These are phyloP conservation scores for Lepidium africanum DNA, from an alignment of 345 rosid genomes.

Conservation along the genomic window DNA sequence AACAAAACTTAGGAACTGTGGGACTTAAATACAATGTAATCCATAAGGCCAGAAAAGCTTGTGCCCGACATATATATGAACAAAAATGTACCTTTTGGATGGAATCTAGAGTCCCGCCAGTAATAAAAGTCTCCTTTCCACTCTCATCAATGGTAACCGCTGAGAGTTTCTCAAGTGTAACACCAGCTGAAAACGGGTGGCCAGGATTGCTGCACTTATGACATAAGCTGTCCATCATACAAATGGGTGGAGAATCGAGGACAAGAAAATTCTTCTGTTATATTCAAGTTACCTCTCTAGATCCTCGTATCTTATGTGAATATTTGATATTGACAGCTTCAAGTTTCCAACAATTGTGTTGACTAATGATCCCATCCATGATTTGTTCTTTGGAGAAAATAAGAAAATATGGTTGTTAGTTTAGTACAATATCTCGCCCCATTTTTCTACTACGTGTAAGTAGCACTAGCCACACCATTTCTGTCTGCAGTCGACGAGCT, in stretches of 20 bases:
- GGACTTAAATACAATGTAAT: background rate
- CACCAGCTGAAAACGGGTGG: slow-evolving; percentile 84
- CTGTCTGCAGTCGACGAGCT: slow-evolving; percentile 53
- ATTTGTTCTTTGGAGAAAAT: slow-evolving; percentile 62
- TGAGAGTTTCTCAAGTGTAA: slow-evolving; percentile 84
- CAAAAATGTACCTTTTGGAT: slow-evolving; percentile 66
- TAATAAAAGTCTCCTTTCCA: slow-evolving; percentile 86
- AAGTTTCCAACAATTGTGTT: slow-evolving; percentile 91
- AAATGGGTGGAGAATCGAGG: slow-evolving; percentile 1
- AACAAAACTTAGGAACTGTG: background rate
- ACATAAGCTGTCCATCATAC: slow-evolving; percentile 1
- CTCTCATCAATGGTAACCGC: slow-evolving; percentile 86
- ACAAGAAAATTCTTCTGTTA: background rate
- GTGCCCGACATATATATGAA: background rate
- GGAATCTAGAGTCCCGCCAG: slow-evolving; percentile 65
- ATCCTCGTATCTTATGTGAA: slow-evolving; percentile 97
- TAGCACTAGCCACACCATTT: slow-evolving; percentile 57
- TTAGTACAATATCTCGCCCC: slow-evolving; percentile 6
- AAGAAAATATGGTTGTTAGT: slow-evolving; percentile 20
- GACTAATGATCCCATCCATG: slow-evolving; percentile 95
- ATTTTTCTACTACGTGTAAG: background rate
- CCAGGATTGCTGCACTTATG: slow-evolving; percentile 67
- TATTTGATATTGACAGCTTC: slow-evolving; percentile 93
- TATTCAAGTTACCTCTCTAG: slow-evolving; percentile 61
- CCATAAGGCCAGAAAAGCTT: slow-evolving; percentile 4